Conservation (phyloP, 2,329 filamentous ascomycete genomes). For the Aaosphaeria arxii region DNA sequence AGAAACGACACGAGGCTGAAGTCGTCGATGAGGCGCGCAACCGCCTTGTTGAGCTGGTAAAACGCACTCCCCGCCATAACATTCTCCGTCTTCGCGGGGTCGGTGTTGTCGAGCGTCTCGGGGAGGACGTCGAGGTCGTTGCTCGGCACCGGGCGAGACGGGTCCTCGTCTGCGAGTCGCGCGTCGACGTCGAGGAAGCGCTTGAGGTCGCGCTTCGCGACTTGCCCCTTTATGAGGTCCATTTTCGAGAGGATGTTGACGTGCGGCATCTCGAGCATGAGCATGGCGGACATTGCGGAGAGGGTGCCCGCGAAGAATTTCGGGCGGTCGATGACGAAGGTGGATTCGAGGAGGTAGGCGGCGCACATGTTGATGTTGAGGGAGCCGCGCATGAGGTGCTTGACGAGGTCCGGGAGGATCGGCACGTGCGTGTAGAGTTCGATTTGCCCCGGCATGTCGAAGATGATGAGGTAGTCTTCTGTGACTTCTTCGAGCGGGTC, state of each 20-base stretch:
- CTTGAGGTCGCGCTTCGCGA: conserved; percentile 84
- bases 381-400: conserved; percentile 75
- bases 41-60: conserved; percentile 77
- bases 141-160: conserved; percentile 42
- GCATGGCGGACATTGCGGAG: conserved; percentile 97
- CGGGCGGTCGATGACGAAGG: conserved; percentile 90
- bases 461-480: conserved; percentile 94
- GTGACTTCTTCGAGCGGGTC: conserved; percentile 80
- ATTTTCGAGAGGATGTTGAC: conserved; percentile 97
- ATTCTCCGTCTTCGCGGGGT: conserved; percentile 64
- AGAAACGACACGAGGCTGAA: conserved; percentile 98
- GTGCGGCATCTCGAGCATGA: conserved; percentile 96
- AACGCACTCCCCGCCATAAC: conserved; percentile 82
- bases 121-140: conserved; percentile 3
- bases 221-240: conserved; percentile 89
- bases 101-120: conserved; percentile 48
- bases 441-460: conserved; percentile 99
- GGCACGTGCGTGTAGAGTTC: conserved; percentile 98
- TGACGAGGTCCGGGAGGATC: conserved; percentile 79
- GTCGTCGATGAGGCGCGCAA: conserved; percentile 88
- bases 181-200: conserved; percentile 86
- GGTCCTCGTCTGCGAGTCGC: conserved; percentile 76
- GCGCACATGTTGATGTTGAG: conserved; percentile 91
- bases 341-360: conserved; percentile 90
- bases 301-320: conserved; percentile 97